A percentile compares a stretch with the other conserved stretches of the same genome.
These are phyloP conservation scores for Sarcomyxa edulis DNA, from an alignment of 768 basidiomycete genomes.

Conservation along the genomic window DNA sequence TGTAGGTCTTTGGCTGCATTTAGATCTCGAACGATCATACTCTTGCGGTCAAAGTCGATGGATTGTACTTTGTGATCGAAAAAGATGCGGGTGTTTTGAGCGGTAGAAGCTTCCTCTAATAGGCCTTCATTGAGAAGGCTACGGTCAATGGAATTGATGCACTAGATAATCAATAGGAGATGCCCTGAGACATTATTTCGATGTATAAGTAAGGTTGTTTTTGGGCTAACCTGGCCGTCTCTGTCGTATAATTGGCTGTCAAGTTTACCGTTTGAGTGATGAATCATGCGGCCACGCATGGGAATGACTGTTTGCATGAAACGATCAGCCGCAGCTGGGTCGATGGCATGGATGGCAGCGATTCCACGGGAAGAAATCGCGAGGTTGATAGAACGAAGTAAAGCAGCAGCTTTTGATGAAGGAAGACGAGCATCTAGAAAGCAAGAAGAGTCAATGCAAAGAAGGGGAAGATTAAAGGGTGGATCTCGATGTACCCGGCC, in stretches of 20 bases:
- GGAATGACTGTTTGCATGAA: slow-evolving; percentile 82
- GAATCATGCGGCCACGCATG: slow-evolving; percentile 96
- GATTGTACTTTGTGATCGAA: slow-evolving; percentile 80
- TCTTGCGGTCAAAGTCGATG: slow-evolving; percentile 68
- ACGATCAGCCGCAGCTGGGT: slow-evolving; percentile 59
- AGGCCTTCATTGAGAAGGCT: slow-evolving; percentile 81
- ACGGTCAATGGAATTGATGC: slow-evolving; percentile 92
- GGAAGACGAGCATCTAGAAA: slow-evolving; percentile 67
- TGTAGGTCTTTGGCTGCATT: slow-evolving; percentile 34
- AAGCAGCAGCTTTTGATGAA: slow-evolving; percentile 55
- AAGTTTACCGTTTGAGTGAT: slow-evolving; percentile 62
- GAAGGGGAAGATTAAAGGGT: slow-evolving; percentile 2
- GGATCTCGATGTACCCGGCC: slow-evolving; percentile 50
- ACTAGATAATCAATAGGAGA: slow-evolving; percentile 40
- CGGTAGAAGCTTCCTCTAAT: slow-evolving; percentile 66
- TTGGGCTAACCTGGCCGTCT: slow-evolving; percentile 68
- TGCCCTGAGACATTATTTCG: slow-evolving; percentile 9
- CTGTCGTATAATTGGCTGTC: slow-evolving; percentile 88
- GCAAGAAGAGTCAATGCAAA: slow-evolving; percentile 10
- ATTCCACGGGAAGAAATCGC: slow-evolving; percentile 94
- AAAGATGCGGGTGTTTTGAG: slow-evolving; percentile 58
- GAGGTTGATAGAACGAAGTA: slow-evolving; percentile 91
- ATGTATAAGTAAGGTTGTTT: slow-evolving; percentile 12
- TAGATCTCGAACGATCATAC: slow-evolving; percentile 46
- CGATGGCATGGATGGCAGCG: slow-evolving; percentile 78